A percentile compares a stretch with the other conserved stretches of the same genome.
Evolutionary conservation across 495 filamentous ascomycete genomes (phyloP).

Genomic region (Aspergillus funiculosus): DNA sequence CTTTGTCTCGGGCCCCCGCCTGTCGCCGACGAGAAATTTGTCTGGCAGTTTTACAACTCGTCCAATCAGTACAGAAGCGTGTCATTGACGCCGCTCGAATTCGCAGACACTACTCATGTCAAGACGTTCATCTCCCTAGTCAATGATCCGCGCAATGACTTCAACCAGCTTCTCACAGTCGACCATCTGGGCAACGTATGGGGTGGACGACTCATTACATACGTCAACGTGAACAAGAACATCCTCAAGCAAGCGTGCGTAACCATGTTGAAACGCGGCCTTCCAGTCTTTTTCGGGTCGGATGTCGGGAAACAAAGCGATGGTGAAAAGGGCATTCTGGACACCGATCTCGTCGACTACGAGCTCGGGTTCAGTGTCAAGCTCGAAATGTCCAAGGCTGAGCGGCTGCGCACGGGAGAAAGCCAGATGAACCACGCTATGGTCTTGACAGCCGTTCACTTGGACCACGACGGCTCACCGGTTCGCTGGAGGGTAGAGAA

Average conservation of each 20-base stretch:
- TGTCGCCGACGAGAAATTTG: conserved; percentile 57
- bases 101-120: conserved; percentile 61
- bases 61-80: no score
- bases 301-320: conserved; percentile 72
- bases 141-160: conserved; percentile 74
- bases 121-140: no score
- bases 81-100: no score
- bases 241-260: conserved; percentile 67
- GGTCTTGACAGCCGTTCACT: conserved; percentile 78
- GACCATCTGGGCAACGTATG: conserved; percentile 74
- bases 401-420: conserved; percentile 64
- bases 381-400: conserved; percentile 65
- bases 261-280: conserved; percentile 63
- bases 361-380: conserved; percentile 69
- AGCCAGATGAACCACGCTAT: conserved; percentile 83
- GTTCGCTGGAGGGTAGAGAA: conserved; percentile 83
- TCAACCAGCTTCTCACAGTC: conserved; percentile 64
- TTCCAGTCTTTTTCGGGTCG: conserved; percentile 81
- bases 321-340: conserved; percentile 82
- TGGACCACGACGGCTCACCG: conserved; percentile 56
- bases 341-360: conserved; percentile 64
- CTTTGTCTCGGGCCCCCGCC: conserved; percentile 74
- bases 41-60: conserved; percentile 61
- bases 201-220: conserved; percentile 64
- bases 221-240: conserved; percentile 72